These are phyloP conservation scores for Zoysia matrella DNA, from an alignment of 202 grass and related monocot genomes.

Conservation along the genomic window DNA sequence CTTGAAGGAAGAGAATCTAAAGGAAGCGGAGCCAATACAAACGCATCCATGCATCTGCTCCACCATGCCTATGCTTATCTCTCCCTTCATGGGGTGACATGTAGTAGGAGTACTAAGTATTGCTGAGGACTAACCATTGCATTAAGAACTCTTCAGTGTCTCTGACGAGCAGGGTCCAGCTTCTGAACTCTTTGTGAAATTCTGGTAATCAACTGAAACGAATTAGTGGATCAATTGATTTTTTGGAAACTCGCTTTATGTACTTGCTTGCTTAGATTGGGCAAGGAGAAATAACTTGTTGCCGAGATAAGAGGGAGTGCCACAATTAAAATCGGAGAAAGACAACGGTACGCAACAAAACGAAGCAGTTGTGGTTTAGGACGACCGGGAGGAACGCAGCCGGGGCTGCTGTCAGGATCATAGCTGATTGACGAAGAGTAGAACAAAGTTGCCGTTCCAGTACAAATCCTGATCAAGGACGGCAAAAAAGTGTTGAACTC, in stretches of 20 bases:
- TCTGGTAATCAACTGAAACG: constrained; percentile 15
- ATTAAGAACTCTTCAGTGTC: constrained; percentile 18
- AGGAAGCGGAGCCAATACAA: constrained; percentile 22
- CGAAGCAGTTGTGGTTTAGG: constrained; percentile 44
- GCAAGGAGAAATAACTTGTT: constrained; percentile 42
- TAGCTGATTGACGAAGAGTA: constrained; percentile 31
- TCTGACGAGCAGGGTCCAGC: constrained; percentile 19
- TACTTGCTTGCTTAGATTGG: constrained; percentile 43
- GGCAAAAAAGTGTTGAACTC: constrained; percentile 37
- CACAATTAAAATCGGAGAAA: not conserved
- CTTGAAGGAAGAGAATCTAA: constrained; percentile 19
- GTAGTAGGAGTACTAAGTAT: constrained; percentile 38
- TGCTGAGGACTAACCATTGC: constrained; percentile 45
- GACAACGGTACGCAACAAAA: constrained; percentile 46
- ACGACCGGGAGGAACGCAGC: constrained; percentile 40
- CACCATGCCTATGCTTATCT: constrained; percentile 45
- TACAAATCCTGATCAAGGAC: constrained; percentile 29
- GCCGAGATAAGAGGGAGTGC: constrained; percentile 32
- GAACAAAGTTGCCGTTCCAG: constrained; percentile 55
- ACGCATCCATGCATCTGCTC: constrained; percentile 55
- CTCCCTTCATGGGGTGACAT: constrained; percentile 24
- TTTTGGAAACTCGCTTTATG: constrained; percentile 11
- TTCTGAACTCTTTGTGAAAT: constrained; percentile 17
- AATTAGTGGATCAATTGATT: constrained; percentile 4
- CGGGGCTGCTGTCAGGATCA: constrained; percentile 45